phyloP scores from a whole-genome alignment of 1,139 yeast species.

The Arxiozyma heterogenica region DNA sequence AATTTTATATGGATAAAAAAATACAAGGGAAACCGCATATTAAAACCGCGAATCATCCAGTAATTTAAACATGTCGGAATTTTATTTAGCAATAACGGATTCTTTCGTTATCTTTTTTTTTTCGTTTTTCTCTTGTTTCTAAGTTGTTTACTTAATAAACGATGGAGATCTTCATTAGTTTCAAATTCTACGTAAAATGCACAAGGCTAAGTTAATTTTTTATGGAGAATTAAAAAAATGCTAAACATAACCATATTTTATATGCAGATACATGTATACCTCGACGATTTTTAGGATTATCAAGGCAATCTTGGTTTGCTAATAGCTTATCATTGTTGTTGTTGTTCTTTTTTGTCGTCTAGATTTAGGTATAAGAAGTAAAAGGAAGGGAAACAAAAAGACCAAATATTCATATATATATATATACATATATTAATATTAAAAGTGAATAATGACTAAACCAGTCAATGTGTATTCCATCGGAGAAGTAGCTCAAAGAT shows the following conservation, averaged over 20 bases:
- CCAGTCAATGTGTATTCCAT: constrained; percentile 29
- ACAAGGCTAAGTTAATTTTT: too few species aligned
- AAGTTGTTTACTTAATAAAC: neutral
- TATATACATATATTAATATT: too few species aligned
- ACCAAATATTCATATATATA: too few species aligned
- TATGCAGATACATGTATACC: too few species aligned
- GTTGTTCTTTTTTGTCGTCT: neutral
- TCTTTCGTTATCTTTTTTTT: neutral
- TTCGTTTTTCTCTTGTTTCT: neutral
- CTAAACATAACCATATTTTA: too few species aligned
- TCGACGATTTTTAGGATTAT: neutral
- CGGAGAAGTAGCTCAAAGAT: constrained; percentile 23
- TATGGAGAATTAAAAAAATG: too few species aligned
- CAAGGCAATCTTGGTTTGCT: neutral
- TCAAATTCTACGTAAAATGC: neutral
- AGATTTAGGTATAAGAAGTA: neutral
- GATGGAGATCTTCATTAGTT: neutral
- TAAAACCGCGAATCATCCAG: neutral
- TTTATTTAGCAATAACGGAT: neutral
- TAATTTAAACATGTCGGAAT: neutral
- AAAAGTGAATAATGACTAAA: constrained; percentile 18
- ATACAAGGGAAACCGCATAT: too few species aligned
- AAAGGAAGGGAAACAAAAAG: neutral
- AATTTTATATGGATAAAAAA: too few species aligned
- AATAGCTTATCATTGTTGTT: neutral